Percentiles rank a stretch among this genome's conserved stretches.
phyloP scores from a whole-genome alignment of 139 green algal genomes.

The Gonium pectorale region DNA sequence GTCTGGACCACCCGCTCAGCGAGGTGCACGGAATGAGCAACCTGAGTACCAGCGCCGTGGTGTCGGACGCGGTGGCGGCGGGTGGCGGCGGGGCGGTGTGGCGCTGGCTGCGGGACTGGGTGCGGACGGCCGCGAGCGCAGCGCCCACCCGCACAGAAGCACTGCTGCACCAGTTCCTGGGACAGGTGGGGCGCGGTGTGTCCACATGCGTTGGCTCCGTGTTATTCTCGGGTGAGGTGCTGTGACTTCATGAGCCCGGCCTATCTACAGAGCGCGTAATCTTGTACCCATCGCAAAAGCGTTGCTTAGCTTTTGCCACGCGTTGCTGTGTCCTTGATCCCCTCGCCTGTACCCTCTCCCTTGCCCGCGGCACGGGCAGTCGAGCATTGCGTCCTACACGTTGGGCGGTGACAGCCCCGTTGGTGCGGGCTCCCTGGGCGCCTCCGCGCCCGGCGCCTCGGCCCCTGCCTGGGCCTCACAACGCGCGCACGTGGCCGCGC shows the following conservation, averaged over 20 bases:
- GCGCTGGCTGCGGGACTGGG: constrained; percentile 49
- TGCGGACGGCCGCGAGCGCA: constrained; percentile 23
- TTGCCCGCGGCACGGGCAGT: not conserved
- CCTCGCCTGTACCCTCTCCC: not conserved
- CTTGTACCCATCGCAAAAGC: no score
- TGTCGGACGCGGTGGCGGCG: not conserved
- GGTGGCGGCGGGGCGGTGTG: constrained; percentile 38
- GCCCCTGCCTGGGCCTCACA: not conserved
- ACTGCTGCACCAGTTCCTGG: constrained; percentile 58
- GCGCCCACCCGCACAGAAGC: constrained; percentile 50
- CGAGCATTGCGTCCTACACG: not conserved
- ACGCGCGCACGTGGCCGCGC: constrained; percentile 24
- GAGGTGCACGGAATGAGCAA: constrained; percentile 21
- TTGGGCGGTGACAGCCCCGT: no score
- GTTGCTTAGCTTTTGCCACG: no score
- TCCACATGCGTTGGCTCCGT: no score
- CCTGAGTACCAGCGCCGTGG: not conserved
- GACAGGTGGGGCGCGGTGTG: constrained; percentile 31
- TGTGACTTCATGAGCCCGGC: no score
- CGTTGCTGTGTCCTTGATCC: no score
- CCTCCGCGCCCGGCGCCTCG: no score
- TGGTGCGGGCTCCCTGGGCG: no score
- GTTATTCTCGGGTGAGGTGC: no score
- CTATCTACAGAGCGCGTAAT: no score
- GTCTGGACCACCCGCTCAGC: constrained; percentile 47